phyloP scores from a whole-genome alignment of 2,329 filamentous ascomycete species.

The Elsinoe arachidis region DNA sequence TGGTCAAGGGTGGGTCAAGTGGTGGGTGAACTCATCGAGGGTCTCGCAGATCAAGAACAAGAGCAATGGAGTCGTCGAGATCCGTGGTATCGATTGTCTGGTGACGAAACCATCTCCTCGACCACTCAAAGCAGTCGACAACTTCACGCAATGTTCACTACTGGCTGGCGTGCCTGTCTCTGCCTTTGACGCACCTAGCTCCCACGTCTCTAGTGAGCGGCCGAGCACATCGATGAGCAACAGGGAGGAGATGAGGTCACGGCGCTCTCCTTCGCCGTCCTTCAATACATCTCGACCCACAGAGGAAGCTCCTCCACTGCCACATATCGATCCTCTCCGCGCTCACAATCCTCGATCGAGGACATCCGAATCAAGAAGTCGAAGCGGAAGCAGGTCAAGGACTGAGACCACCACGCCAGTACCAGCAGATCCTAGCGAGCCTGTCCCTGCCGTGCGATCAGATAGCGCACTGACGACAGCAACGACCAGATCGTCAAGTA shows the following conservation, averaged over 20 bases:
- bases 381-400: background rate
- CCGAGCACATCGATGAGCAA: background rate
- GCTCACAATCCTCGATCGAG: background rate
- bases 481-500: background rate
- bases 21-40: constrained; percentile 35
- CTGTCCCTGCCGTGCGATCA: background rate
- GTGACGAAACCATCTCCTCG: constrained; percentile 21
- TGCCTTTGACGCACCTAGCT: constrained; percentile 17
- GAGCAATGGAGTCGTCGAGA: constrained; percentile 30
- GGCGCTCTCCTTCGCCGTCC: constrained; percentile 1
- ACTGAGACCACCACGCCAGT: background rate
- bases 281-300: background rate
- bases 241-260: background rate
- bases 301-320: background rate
- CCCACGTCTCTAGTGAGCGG: constrained; percentile 8
- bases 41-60: constrained; percentile 34
- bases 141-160: constrained; percentile 1
- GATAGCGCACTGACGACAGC: background rate
- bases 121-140: constrained; percentile 1
- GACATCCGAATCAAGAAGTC: background rate
- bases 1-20: constrained; percentile 35
- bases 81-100: constrained; percentile 35
- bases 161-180: background rate
- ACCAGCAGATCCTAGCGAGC: background rate
- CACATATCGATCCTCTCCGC: background rate